phyloP scores from a whole-genome alignment of 2,329 filamentous ascomycete species.

The Monosporascus ibericus region DNA sequence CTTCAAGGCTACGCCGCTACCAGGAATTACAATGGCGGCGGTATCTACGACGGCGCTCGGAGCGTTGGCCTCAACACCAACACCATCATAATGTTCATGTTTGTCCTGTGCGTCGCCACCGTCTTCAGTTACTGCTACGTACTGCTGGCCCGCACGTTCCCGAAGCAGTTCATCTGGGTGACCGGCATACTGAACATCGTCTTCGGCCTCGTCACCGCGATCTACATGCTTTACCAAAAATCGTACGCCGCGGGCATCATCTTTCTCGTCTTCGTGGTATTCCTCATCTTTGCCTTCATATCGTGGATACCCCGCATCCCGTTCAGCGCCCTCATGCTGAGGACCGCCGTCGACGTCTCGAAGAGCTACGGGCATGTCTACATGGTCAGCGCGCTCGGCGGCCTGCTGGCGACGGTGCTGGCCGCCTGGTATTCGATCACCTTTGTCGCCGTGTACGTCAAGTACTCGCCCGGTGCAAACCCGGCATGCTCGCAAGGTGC shows the following conservation, averaged over 20 bases:
- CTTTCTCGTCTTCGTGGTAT: conserved; percentile 75
- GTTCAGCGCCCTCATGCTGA: conserved; percentile 85
- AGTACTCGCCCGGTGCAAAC: conserved; percentile 63
- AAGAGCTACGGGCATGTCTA: conserved; percentile 83
- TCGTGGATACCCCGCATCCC: conserved; percentile 88
- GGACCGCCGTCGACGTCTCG: conserved; percentile 78
- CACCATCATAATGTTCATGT: conserved; percentile 78
- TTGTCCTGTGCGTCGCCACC: conserved; percentile 67
- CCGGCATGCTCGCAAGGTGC: conserved; percentile 44
- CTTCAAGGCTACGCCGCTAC: conserved; percentile 65
- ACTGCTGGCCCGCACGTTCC: conserved; percentile 66
- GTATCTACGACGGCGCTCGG: conserved; percentile 66
- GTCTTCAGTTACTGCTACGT: conserved; percentile 75
- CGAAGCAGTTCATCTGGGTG: conserved; percentile 88
- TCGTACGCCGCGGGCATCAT: conserved; percentile 84
- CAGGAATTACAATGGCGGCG: conserved; percentile 58
- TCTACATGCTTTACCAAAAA: conserved; percentile 72
- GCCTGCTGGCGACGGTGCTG: conserved; percentile 67
- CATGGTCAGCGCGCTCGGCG: conserved; percentile 76
- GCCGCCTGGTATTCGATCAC: conserved; percentile 84
- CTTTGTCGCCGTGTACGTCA: conserved; percentile 78
- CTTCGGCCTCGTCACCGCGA: conserved; percentile 76
- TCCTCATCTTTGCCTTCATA: conserved; percentile 77
- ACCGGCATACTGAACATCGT: conserved; percentile 84
- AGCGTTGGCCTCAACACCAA: conserved; percentile 69